Base-by-base conservation (phyloP, 2,329 filamentous ascomycete genomes). In the Zarea fungicola region DNA sequence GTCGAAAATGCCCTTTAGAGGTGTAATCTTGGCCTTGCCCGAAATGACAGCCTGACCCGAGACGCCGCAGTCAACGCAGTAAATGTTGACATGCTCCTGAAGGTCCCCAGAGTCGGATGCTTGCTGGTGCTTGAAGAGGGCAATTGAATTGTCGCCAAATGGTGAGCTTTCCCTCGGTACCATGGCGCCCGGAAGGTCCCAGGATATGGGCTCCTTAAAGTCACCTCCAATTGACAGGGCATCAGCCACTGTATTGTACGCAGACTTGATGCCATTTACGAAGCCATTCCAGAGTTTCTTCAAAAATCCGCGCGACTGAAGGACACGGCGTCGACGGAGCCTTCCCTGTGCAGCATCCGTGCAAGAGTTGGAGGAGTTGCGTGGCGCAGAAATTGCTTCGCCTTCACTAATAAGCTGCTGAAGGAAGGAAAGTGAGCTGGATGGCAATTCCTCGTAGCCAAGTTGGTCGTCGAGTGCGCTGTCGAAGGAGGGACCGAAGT, bases 11-110 rank as follows among this genome's bases (percentile, higher is more conserved):
- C 60, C 60, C 11, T 55, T 54, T 8, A 59, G 28, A 2, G 57
- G 55, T 19, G 52, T 56, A 50, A 57, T 61, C 10, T 55, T 50
- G 23, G 58, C 60, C n/a, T 54, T 53, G 31, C 61, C 62, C 1
- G 58, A 55, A 26, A 64, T 44, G 8, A 55, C 53, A 13, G 57
- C 59, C 11, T 48, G 55, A 14, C 63, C 64, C 3, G 54, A 53
- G 5, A 61, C 55, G 21, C 61, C 61, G 44, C 62, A 65, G 29
- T 55, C 57, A 26, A 65, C 63, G 34, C 63, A 65, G 51, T 56
- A 65, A 34, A 64, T 42, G 53, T 62, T 57, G 40, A 64, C 40
- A 35, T 58, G 57, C 5, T 46, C 53, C 10, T 51, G 48, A 5
- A 54, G 46, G 22, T 56, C 52, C 7, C 44, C 54, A 5, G 36